Evolutionary conservation across 352 stramenopile genomes (phyloP), one percentile per base, ranked within the genome.

Genomic region (Blastocystis sp.): DNA sequence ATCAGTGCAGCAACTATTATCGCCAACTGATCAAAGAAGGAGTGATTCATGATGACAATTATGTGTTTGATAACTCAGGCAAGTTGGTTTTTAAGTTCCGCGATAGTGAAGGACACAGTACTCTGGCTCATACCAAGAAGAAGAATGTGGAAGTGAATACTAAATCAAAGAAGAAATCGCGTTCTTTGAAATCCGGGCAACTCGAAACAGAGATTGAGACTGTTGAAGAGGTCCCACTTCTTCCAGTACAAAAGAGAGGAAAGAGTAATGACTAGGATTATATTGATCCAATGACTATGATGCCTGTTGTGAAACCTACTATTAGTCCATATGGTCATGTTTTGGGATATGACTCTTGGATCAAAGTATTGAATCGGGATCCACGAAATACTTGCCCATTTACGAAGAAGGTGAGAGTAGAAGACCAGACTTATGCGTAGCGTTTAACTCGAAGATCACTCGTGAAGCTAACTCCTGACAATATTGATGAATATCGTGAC

Each of bases 1-100:
- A 89, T 66, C 88, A 89, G 67, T 89, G 88, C 78, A 88, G 63
- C 16, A 89, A 89, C 46, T 89, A 67, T 46, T 89, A 89, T 63
- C 74, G 88, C 19, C 77, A 89, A 27, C 63, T 89, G 42, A 73
- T 89, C 14, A 49, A 78, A 24, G 65, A 89, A 49, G 87, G 87
- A n/a, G 49, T 88, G 59, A 88, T 89, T 19, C 54, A 83, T 7
- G 88, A 89, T 51, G 80, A 86, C 2, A 89, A 89, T 29, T 89
- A 89, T 54, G 16, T 46, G n/a, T 49, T 73, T 9, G 81, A 86
- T 29, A 37, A 37, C 1, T 65, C 78, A n/a, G 88, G 88, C 56
- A 85, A 89, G 49, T 65, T 88, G 24, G 88, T 89, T 11, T 88
- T 89, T 42, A 57, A 32, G 1, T 74, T 87, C 43, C 59, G 77